Base-by-base conservation (phyloP, 257 asterid genomes). In the Rhazya stricta region DNA sequence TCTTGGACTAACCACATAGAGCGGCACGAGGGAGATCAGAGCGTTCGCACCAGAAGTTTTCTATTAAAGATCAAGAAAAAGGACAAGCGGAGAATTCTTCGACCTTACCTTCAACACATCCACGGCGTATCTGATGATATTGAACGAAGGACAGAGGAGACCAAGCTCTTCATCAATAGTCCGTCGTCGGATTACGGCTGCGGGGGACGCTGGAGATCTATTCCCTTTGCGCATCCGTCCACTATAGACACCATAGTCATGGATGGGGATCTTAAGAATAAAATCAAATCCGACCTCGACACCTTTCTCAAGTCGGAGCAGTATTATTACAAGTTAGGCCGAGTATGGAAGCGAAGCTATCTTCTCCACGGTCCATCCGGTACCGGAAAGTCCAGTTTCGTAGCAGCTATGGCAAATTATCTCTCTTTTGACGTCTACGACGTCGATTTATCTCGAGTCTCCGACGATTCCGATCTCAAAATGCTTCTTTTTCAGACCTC, bases 281-380 rank as follows among this genome's bases (percentile, higher is more conserved):
- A 80, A 42, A 80, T 90, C 5, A 83, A 81, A 2, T 74, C 72
- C 61, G 96, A 90, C 74, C 69, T 89, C 69, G 96, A 89, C 9
- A 76, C 83, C 0, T 89, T 88, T 56, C 79, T 85, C 48, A 89
- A 88, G 72, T 89, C 93, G 25, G 87, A 85, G 58, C 89, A 85
- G 80, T 88, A 89, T 72, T 89, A 89, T 80, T 89, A 86, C 76
- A 86, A 85, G 27, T 67, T 89, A 39, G 96, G 96, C 58, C 88
- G 96, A 29, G 89, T 88, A 60, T 89, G 93, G 93, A 85, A 75
- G 32, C 88, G 96, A 30, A 89, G 85, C 54, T 89, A 88, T 53
- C 92, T 89, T 62, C 89, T 89, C 58, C 86, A 86, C 80, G 96
- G 96, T 46, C 89, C 92, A 10, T 85, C 92, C 57, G 92, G 96